A percentile compares a stretch with the other conserved stretches of the same genome.
phyloP scores from a whole-genome alignment of 2,329 filamentous ascomycete species.

The Fusarium falciforme region DNA sequence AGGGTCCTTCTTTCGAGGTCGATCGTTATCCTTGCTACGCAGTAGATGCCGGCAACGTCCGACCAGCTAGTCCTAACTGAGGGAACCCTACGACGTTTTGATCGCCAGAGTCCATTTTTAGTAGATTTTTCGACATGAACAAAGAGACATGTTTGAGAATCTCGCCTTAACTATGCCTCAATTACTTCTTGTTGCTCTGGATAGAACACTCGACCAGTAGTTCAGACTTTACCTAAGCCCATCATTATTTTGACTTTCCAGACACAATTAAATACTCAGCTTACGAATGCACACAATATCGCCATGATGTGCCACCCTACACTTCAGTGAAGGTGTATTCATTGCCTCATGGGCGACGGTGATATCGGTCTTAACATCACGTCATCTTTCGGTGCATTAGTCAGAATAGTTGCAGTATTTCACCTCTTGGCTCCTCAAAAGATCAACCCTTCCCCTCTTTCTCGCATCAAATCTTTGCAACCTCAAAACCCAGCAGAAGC shows the following conservation, averaged over 20 bases:
- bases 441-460: background rate
- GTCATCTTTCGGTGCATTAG: conserved; percentile 21
- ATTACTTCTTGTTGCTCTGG: background rate
- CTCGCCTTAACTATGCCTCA: background rate
- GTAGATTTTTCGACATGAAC: background rate
- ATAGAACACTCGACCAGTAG: background rate
- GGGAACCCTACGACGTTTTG: background rate
- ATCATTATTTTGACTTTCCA: background rate
- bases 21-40: background rate
- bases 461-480: accelerated
- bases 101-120: no score
- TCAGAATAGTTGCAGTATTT: background rate
- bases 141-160: background rate
- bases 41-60: no score
- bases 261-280: background rate
- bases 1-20: background rate
- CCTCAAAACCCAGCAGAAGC: no score
- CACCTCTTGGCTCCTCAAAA: no score
- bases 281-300: background rate
- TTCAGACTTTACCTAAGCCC: background rate
- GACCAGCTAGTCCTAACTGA: background rate
- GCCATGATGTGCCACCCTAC: background rate
- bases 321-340: background rate
- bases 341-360: background rate
- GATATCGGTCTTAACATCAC: conserved; percentile 8